Percentiles rank a stretch among this genome's conserved stretches.
Evolutionary conservation across 176 grass and related monocot species (phyloP).

Genomic region (Carex myosuroides): DNA sequence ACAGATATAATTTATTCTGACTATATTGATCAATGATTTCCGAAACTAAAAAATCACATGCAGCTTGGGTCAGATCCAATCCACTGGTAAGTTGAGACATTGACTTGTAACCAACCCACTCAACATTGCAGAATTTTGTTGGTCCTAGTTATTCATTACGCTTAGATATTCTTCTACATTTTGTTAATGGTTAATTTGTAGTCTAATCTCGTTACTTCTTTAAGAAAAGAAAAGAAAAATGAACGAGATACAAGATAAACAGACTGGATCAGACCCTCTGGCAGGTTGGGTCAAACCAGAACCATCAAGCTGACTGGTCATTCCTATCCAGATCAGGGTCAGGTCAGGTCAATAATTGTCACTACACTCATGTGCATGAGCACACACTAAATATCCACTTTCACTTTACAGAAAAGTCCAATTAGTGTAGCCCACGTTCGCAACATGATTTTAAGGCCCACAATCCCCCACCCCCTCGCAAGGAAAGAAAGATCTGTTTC

Average conservation of each 20-base stretch:
- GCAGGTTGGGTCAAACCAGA: background rate
- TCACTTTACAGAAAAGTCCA: too few species aligned
- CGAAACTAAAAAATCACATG: background rate
- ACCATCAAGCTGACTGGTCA: background rate
- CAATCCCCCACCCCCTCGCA: background rate
- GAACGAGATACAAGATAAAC: background rate
- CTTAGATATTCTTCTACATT: background rate
- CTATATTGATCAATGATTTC: background rate
- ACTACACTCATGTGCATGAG: background rate
- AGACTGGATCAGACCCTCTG: background rate
- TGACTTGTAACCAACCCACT: background rate
- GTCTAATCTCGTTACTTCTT: background rate
- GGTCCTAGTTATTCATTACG: background rate
- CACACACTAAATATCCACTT: too few species aligned
- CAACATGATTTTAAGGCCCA: background rate
- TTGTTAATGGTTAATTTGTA: background rate
- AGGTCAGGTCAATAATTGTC: background rate
- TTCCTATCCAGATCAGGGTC: background rate
- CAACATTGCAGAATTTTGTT: background rate
- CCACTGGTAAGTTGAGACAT: background rate
- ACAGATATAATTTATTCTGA: background rate
- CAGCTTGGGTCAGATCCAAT: background rate
- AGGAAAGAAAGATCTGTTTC: background rate
- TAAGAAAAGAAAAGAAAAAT: background rate
- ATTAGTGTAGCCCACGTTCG: background rate